A percentile compares a stretch with the other conserved stretches of the same genome.
These are phyloP conservation scores for Pistacia vera DNA, from an alignment of 345 rosid genomes.

Conservation along the genomic window DNA sequence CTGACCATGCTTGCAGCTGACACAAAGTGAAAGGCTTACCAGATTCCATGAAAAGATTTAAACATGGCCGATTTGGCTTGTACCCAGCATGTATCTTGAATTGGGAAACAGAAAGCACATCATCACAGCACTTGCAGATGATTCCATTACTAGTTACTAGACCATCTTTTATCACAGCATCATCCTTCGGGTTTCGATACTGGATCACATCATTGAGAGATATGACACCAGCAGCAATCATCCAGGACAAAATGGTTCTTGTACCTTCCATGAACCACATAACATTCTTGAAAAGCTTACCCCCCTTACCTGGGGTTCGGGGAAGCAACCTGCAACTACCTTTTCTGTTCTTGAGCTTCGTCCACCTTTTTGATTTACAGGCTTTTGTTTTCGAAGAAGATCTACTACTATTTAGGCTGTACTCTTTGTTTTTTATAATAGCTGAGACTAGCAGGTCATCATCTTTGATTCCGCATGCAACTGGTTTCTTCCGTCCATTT, in stretches of 20 bases:
- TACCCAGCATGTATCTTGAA: slow-evolving; percentile 87
- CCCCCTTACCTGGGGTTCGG: slow-evolving; percentile 47
- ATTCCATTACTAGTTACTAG: slow-evolving; percentile 69
- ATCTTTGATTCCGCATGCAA: slow-evolving; percentile 52
- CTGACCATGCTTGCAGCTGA: slow-evolving; percentile 90
- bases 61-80: slow-evolving; percentile 66
- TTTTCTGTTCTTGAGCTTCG: slow-evolving; percentile 44
- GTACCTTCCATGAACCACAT: slow-evolving; percentile 51
- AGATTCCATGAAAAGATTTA: slow-evolving; percentile 82
- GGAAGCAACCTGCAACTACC: slow-evolving; percentile 77
- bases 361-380: slow-evolving; percentile 45
- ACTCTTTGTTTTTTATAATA: slow-evolving; percentile 55
- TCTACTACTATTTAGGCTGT: slow-evolving; percentile 26
- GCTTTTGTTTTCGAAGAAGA: slow-evolving; percentile 53
- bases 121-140: slow-evolving; percentile 73
- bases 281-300: slow-evolving; percentile 41
- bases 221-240: slow-evolving; percentile 62
- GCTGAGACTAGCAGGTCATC: slow-evolving; percentile 69
- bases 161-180: slow-evolving; percentile 74
- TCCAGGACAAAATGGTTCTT: slow-evolving; percentile 82
- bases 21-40: slow-evolving; percentile 75
- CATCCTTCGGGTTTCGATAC: slow-evolving; percentile 64
- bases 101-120: slow-evolving; percentile 63
- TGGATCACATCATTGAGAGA: slow-evolving; percentile 71
- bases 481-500: slow-evolving; percentile 42